These are phyloP conservation scores for Pinus taeda DNA, from an alignment of 75 land plant species.

Conservation along the genomic window DNA sequence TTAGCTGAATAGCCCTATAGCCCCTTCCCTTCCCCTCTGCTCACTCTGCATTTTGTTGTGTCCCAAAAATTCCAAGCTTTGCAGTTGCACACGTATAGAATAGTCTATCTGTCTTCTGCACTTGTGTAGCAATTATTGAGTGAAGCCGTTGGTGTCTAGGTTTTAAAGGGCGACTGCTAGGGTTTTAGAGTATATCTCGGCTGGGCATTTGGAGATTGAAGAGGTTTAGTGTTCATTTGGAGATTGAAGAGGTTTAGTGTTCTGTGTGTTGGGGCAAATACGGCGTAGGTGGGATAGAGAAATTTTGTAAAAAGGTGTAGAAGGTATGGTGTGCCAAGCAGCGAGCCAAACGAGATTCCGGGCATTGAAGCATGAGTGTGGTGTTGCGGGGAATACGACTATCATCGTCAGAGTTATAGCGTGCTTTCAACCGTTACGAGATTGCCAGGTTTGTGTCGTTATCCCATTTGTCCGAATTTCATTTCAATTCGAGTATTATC, in stretches of 20 bases:
- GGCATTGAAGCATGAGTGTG: conserved; percentile 70
- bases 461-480: not conserved
- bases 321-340: conserved; percentile 89
- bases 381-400: conserved; percentile 52
- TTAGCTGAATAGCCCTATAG: not conserved
- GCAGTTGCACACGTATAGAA: too few relatives aligned
- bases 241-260: not conserved
- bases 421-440: conserved; percentile 77
- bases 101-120: too few relatives aligned
- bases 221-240: not conserved
- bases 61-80: too few relatives aligned
- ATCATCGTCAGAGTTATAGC: conserved; percentile 73
- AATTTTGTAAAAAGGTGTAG: conserved; percentile 5
- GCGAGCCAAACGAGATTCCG: conserved; percentile 73
- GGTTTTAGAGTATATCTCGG: not conserved
- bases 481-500: not conserved
- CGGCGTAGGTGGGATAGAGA: not conserved
- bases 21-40: not conserved
- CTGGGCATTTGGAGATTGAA: not conserved
- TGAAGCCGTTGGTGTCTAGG: too few relatives aligned
- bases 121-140: too few relatives aligned
- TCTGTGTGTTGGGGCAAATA: not conserved
- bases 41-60: too few relatives aligned
- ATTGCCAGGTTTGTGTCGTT: conserved; percentile 54
- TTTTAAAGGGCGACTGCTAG: not conserved